phyloP scores from a whole-genome alignment of 306 rosid genomes.

The Rubus idaeus region DNA sequence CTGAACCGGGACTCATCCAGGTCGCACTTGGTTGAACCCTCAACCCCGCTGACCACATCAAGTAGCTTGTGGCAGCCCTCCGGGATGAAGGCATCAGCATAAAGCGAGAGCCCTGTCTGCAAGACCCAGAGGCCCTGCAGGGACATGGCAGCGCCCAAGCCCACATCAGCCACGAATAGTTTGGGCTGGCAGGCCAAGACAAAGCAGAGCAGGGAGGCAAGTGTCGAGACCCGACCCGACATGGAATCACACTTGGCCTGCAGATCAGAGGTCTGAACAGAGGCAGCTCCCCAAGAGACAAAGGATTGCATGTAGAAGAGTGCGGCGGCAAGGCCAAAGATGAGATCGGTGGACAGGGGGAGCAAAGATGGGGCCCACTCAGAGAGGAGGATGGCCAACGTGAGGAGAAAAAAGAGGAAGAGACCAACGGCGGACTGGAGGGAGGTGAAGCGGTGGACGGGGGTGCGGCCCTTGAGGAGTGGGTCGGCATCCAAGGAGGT shows the following conservation, averaged over 20 bases:
- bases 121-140: constrained; percentile 78
- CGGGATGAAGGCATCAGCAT: constrained; percentile 80
- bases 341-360: constrained; percentile 57
- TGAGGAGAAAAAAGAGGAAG: constrained; percentile 60
- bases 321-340: constrained; percentile 60
- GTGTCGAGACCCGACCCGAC: constrained; percentile 47
- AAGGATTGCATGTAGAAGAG: constrained; percentile 62
- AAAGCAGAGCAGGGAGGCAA: constrained; percentile 45
- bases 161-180: constrained; percentile 66
- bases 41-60: constrained; percentile 41
- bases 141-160: constrained; percentile 50
- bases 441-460: constrained; percentile 71
- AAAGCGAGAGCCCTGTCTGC: constrained; percentile 75
- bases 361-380: constrained; percentile 45
- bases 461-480: constrained; percentile 67
- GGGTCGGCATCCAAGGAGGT: constrained; percentile 64
- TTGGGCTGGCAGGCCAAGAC: constrained; percentile 59
- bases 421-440: constrained; percentile 65
- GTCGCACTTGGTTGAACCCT: constrained; percentile 56
- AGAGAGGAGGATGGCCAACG: constrained; percentile 58
- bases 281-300: constrained; percentile 46
- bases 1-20: constrained; percentile 71
- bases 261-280: constrained; percentile 65
- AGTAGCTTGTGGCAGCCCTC: constrained; percentile 85
- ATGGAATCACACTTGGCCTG: constrained; percentile 74